phyloP scores from a whole-genome alignment of 768 basidiomycete genomes.

The Psilocybe cyanescens region DNA sequence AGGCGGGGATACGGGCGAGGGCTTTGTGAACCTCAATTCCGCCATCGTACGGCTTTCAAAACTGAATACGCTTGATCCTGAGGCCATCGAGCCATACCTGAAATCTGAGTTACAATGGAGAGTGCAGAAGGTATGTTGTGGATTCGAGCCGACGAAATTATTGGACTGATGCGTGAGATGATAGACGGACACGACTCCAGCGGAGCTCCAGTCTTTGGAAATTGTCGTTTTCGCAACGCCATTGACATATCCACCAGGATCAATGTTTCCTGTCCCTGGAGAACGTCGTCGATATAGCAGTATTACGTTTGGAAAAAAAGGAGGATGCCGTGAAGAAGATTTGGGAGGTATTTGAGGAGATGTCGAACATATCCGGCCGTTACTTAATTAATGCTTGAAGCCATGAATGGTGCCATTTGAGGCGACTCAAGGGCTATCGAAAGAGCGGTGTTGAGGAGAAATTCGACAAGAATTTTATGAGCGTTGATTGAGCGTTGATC shows the following conservation, averaged over 20 bases:
- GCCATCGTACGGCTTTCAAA: conserved; percentile 32
- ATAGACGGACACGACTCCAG: conserved; percentile 23
- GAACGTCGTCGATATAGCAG: conserved; percentile 19
- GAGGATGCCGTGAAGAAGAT: conserved; percentile 4
- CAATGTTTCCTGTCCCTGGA: conserved; percentile 30
- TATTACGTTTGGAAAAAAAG: conserved; percentile 24
- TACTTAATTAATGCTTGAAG: too few relatives aligned
- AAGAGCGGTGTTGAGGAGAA: too few relatives aligned
- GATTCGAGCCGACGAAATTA: neutral
- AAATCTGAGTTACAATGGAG: conserved; percentile 43
- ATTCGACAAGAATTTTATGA: too few relatives aligned
- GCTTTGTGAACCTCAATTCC: conserved; percentile 47
- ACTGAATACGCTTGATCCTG: conserved; percentile 37
- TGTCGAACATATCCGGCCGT: too few relatives aligned
- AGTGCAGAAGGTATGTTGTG: conserved; percentile 38
- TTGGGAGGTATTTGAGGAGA: neutral
- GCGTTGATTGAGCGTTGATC: too few relatives aligned
- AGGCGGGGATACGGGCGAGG: conserved; percentile 31
- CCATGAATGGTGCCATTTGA: too few relatives aligned
- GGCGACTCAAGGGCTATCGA: too few relatives aligned
- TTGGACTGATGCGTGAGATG: neutral
- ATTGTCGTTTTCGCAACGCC: conserved; percentile 29
- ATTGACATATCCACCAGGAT: conserved; percentile 27
- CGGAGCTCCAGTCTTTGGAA: conserved; percentile 30
- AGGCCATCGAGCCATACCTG: conserved; percentile 42